These are phyloP conservation scores for Esteya vermicola DNA, from an alignment of 2,329 filamentous ascomycete genomes.

Conservation along the genomic window DNA sequence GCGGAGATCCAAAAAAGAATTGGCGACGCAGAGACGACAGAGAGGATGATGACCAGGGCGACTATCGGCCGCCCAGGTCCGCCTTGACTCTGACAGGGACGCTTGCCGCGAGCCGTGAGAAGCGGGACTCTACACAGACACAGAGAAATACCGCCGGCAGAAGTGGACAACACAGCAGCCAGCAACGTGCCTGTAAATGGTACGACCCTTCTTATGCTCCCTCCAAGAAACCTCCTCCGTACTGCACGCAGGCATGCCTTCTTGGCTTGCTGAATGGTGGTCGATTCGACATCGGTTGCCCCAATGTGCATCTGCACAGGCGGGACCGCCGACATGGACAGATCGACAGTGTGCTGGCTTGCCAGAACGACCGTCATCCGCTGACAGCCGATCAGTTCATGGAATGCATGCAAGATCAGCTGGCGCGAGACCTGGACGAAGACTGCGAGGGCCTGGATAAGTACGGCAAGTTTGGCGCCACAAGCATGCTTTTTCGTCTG, in stretches of 20 bases:
- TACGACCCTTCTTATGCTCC: too few relatives aligned
- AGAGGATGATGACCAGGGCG: not conserved
- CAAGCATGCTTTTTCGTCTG: not conserved
- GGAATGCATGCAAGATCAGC: conserved; percentile 1
- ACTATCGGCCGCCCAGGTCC: not conserved
- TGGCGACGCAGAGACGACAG: not conserved
- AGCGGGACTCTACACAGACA: not conserved
- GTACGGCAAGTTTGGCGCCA: not conserved
- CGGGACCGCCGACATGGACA: not conserved
- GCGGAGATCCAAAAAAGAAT: not conserved
- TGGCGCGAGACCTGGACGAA: not conserved
- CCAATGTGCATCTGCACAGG: not conserved
- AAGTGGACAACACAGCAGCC: not conserved
- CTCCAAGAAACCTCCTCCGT: not conserved
- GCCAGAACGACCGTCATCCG: too few relatives aligned
- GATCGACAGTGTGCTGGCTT: not conserved
- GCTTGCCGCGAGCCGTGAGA: too few relatives aligned
- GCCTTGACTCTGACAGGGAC: not conserved
- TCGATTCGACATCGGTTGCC: not conserved
- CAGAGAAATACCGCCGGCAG: not conserved
- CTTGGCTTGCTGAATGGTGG: not conserved
- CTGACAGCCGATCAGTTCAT: too few relatives aligned
- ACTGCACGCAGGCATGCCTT: not conserved
- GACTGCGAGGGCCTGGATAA: not conserved
- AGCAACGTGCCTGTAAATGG: not conserved